phyloP scores from a whole-genome alignment of 2,329 filamentous ascomycete genomes.

The Biscogniauxia mediterranea region DNA sequence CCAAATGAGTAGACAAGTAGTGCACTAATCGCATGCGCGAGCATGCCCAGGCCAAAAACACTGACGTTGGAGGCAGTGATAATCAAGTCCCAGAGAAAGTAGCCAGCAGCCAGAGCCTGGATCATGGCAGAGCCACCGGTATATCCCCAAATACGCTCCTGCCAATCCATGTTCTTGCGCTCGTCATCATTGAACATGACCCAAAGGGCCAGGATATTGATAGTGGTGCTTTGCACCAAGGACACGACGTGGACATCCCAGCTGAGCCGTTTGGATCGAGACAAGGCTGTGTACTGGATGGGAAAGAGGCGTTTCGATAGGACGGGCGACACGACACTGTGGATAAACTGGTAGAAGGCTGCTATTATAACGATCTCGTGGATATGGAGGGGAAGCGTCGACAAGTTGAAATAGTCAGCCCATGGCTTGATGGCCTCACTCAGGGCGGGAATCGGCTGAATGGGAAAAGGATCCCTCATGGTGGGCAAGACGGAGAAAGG shows the following conservation, averaged over 20 bases:
- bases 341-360: slow-evolving; percentile 66
- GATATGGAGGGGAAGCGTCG: slow-evolving; percentile 70
- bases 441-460: slow-evolving; percentile 59
- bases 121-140: slow-evolving; percentile 69
- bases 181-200: slow-evolving; percentile 69
- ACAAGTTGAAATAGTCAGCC: slow-evolving; percentile 59
- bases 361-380: slow-evolving; percentile 72
- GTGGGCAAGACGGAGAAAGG: slow-evolving; percentile 17
- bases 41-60: slow-evolving; percentile 73
- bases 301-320: slow-evolving; percentile 64
- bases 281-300: slow-evolving; percentile 59
- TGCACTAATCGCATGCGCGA: slow-evolving; percentile 75
- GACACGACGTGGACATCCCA: slow-evolving; percentile 87
- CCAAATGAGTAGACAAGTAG: slow-evolving; percentile 73
- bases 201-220: slow-evolving; percentile 72
- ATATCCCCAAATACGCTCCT: slow-evolving; percentile 75
- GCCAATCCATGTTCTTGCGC: slow-evolving; percentile 62
- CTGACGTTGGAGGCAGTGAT: slow-evolving; percentile 66
- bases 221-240: slow-evolving; percentile 71
- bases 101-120: slow-evolving; percentile 74
- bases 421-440: slow-evolving; percentile 59
- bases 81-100: slow-evolving; percentile 80
- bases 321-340: slow-evolving; percentile 63
- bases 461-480: slow-evolving; percentile 74
- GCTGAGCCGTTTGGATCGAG: slow-evolving; percentile 65